These are phyloP conservation scores for Coemansia sp. DNA, from an alignment of 192 early-diverging fungal species.

Conservation along the genomic window DNA sequence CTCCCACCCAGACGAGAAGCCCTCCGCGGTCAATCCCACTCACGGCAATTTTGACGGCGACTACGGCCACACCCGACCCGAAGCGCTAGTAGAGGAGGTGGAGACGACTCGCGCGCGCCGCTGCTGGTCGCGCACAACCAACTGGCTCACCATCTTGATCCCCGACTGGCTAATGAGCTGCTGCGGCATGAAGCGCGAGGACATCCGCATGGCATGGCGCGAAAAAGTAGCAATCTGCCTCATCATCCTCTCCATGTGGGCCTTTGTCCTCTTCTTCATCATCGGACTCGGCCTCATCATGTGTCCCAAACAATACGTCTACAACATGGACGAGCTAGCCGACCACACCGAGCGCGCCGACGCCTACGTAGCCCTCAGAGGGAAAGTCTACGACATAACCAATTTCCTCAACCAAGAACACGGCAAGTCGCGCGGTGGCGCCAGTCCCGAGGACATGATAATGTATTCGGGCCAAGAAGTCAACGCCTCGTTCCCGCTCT, in stretches of 20 bases:
- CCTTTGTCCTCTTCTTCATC: conserved; percentile 81
- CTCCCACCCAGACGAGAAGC: conserved; percentile 58
- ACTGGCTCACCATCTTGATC: conserved; percentile 69
- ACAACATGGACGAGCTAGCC: conserved; percentile 62
- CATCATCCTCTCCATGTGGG: conserved; percentile 76
- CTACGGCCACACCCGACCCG: conserved; percentile 10
- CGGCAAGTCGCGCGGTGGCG: conserved; percentile 57
- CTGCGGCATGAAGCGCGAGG: conserved; percentile 75
- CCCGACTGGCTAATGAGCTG: conserved; percentile 73
- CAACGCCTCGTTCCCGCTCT: conserved; percentile 64
- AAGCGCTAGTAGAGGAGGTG: conserved; percentile 44
- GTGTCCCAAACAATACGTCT: conserved; percentile 75
- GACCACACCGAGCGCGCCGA: conserved; percentile 55
- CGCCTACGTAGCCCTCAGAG: conserved; percentile 69
- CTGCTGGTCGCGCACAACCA: conserved; percentile 36
- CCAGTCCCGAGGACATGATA: conserved; percentile 20
- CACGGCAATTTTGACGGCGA: conserved; percentile 17
- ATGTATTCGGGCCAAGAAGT: conserved; percentile 47
- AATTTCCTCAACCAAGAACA: conserved; percentile 55
- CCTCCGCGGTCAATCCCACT: conserved; percentile 21
- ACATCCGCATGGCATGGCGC: conserved; percentile 92
- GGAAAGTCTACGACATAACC: conserved; percentile 78
- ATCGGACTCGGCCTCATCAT: conserved; percentile 69
- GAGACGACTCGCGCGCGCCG: conserved; percentile 43
- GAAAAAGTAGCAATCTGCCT: conserved; percentile 93